Evolutionary conservation across 2,329 filamentous ascomycete genomes (phyloP), one percentile per base, ranked within the genome.

Genomic region (Parascedosporium putredinis): DNA sequence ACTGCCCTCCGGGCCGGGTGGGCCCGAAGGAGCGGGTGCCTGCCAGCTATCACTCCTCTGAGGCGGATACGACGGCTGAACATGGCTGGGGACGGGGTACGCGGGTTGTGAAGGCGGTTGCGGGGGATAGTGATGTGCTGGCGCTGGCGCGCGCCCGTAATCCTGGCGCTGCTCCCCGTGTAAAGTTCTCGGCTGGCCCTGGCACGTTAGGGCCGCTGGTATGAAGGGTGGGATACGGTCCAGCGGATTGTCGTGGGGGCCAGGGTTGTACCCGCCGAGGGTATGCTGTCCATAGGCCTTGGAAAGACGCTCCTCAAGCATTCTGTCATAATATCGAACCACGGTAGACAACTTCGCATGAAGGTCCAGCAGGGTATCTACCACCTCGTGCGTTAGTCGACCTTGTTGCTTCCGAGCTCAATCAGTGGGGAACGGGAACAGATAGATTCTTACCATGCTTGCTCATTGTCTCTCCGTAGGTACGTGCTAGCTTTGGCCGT

Each of bases 381-480:
- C 14, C 38, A 18, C 10, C 42, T 4, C 7, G n/a, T 22, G 14
- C 45, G 12, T 29, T 38, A 36, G 38, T 18, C 48, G 10, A 43
- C 27, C 12, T 2, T 14, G n/a, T n/a, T n/a, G n/a, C n/a, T n/a
- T n/a, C n/a, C n/a, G n/a, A n/a, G n/a, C n/a, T n/a, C n/a, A n/a
- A n/a, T n/a, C 10, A 14, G 48, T 23, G 23, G 14, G 18, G 24
- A 47, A 49, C 31, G 23, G 6, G 12, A 20, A 9, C 10, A 8
- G 7, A n/a, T 2, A 29, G 27, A 20, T 14, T 68, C 80, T 63
- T 71, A 88, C 88, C 90, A 65, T 97, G 93, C 67, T 98, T 98
- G 78, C 93, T 97, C 93, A 98, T 97, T 0, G 93, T 96, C 70
- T 98, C 93, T 50, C 93, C 93, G 62, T 97, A 96, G 0, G 91